Evolutionary conservation across 345 rosid genomes (phyloP).

Genomic region (Arabidopsis suecica): DNA sequence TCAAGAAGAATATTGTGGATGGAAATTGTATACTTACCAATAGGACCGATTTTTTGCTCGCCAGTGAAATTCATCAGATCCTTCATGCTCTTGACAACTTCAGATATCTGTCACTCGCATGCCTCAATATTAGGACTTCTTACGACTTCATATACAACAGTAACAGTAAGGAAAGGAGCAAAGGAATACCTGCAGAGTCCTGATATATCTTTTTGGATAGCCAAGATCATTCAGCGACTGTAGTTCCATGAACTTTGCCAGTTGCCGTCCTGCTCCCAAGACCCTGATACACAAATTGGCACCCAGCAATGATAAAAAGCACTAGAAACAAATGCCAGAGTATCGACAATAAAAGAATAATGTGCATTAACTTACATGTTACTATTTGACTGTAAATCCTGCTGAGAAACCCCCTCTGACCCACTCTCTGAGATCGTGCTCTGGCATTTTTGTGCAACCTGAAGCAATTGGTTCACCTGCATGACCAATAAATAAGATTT

Average conservation of each 20-base stretch:
- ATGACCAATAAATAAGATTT: constrained; percentile 22
- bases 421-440: constrained; percentile 88
- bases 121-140: constrained; percentile 4
- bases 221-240: constrained; percentile 65
- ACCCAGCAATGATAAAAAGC: neutral
- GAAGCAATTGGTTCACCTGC: constrained; percentile 89
- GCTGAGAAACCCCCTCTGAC: constrained; percentile 79
- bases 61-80: constrained; percentile 81
- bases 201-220: constrained; percentile 60
- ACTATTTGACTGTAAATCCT: constrained; percentile 84
- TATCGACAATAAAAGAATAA: neutral
- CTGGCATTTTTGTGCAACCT: constrained; percentile 93
- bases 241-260: constrained; percentile 74
- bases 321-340: neutral
- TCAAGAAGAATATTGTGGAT: constrained; percentile 3
- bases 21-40: constrained; percentile 56
- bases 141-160: constrained; percentile 14
- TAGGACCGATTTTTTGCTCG: constrained; percentile 78
- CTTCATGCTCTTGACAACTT: constrained; percentile 98
- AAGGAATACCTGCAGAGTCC: constrained; percentile 85
- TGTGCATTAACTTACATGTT: constrained; percentile 64
- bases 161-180: constrained; percentile 19
- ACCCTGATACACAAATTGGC: constrained; percentile 57
- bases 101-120: constrained; percentile 68
- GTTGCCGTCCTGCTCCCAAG: constrained; percentile 80